Evolutionary conservation across 73 alveolate species (phyloP).

Genomic region (Uronychia binucleata): DNA sequence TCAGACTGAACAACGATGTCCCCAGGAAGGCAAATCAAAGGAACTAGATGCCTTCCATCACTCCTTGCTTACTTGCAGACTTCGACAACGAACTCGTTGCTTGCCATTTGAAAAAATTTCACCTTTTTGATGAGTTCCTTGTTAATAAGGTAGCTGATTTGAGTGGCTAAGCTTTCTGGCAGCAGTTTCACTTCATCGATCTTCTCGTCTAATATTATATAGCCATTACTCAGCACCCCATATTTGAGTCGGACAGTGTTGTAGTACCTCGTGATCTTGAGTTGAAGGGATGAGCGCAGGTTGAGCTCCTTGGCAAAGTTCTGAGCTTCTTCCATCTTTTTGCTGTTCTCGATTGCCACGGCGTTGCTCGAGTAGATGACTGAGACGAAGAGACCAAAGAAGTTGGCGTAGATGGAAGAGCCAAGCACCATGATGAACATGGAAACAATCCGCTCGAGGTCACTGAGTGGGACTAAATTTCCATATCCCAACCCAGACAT

Average conservation of each 20-base stretch:
- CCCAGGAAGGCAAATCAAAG: background rate
- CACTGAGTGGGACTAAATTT: constrained; percentile 18
- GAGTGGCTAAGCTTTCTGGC: background rate
- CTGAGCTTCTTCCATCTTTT: constrained; percentile 40
- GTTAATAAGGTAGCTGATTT: background rate
- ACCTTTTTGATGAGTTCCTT: background rate
- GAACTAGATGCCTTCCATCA: background rate
- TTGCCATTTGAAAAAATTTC: background rate
- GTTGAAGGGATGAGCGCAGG: constrained; percentile 11
- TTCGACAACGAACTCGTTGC: background rate
- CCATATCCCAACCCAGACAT: constrained; percentile 53
- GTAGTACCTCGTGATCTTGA: constrained; percentile 27
- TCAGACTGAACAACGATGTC: background rate
- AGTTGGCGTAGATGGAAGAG: constrained; percentile 29
- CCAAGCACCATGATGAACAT: constrained; percentile 47
- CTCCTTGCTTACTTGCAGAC: no score
- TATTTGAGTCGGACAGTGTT: constrained; percentile 21
- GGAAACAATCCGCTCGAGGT: constrained; percentile 21
- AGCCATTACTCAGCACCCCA: background rate
- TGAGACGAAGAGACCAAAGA: constrained; percentile 40
- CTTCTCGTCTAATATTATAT: constrained; percentile 17
- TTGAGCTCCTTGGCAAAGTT: constrained; percentile 27
- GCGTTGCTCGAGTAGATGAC: constrained; percentile 13
- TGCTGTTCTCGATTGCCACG: constrained; percentile 22
- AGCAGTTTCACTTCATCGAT: background rate